Conservation (phyloP, 331 rosid species). For the Erythrophleum ivorense region DNA sequence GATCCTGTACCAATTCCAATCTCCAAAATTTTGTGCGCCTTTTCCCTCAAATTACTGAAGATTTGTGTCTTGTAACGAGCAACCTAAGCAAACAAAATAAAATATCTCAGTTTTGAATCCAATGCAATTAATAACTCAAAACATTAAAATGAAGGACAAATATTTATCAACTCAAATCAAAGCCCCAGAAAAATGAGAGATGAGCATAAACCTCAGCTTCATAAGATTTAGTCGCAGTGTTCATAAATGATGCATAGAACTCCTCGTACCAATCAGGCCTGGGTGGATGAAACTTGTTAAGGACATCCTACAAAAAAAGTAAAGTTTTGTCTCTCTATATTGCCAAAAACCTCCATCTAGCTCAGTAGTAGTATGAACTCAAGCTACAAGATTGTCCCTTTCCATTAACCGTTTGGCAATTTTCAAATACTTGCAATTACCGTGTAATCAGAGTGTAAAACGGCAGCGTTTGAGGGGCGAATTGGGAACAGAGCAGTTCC, state of each 20-base stretch:
- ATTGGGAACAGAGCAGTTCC: constrained; percentile 56
- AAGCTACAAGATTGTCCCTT: neutral
- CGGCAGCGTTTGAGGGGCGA: constrained; percentile 52
- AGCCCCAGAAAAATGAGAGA: constrained; percentile 11
- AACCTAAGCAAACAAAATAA: constrained; percentile 57
- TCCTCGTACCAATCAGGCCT: constrained; percentile 90
- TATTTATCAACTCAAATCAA: neutral
- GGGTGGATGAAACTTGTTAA: constrained; percentile 72
- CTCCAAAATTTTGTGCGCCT: constrained; percentile 75
- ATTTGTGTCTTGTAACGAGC: constrained; percentile 71
- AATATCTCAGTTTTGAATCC: constrained; percentile 2
- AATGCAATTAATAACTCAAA: constrained; percentile 1
- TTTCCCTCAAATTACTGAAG: constrained; percentile 68
- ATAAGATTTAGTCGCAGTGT: constrained; percentile 52
- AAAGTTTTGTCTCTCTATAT: neutral
- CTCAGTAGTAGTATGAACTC: constrained; percentile 8
- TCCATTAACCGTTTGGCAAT: neutral
- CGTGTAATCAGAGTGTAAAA: constrained; percentile 52
- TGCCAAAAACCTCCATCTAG: neutral
- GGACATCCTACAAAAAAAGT: constrained; percentile 42
- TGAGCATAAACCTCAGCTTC: constrained; percentile 71
- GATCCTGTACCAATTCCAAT: constrained; percentile 94
- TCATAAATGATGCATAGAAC: constrained; percentile 65
- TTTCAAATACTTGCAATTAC: constrained; percentile 41
- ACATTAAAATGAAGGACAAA: neutral